These are phyloP conservation scores for Cyclostephanos tholiformis DNA, from an alignment of 108 stramenopile species.

Conservation along the genomic window DNA sequence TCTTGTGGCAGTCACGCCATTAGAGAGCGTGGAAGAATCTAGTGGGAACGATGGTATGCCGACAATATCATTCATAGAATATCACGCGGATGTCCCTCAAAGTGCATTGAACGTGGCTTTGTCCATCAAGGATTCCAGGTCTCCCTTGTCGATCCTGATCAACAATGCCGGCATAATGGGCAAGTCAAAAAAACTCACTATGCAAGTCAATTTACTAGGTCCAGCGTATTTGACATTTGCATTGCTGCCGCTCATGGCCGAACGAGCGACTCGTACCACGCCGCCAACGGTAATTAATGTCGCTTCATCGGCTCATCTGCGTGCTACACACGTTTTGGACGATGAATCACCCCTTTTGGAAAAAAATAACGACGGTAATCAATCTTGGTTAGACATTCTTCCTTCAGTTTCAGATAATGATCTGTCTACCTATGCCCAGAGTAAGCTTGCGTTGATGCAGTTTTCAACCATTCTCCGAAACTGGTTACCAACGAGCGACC, in stretches of 20 bases:
- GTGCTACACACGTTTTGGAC: slow-evolving; percentile 41
- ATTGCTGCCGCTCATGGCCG: slow-evolving; percentile 34
- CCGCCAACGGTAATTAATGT: slow-evolving; percentile 40
- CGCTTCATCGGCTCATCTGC: slow-evolving; percentile 48
- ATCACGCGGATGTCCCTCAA: slow-evolving; percentile 37
- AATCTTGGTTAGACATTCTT: slow-evolving; percentile 29
- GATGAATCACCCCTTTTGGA: slow-evolving; percentile 15
- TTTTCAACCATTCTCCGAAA: slow-evolving; percentile 42
- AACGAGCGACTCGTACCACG: not conserved
- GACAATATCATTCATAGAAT: slow-evolving; percentile 38
- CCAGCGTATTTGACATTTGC: slow-evolving; percentile 39
- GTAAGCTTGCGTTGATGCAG: slow-evolving; percentile 46
- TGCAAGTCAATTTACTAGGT: slow-evolving; percentile 45
- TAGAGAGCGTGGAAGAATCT: not conserved
- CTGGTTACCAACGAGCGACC: slow-evolving; percentile 9
- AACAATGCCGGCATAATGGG: slow-evolving; percentile 56
- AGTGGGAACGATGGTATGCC: slow-evolving; percentile 11
- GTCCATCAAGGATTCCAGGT: slow-evolving; percentile 10
- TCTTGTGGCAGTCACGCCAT: slow-evolving; percentile 6
- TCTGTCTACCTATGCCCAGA: slow-evolving; percentile 41
- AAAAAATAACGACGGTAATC: slow-evolving; percentile 6
- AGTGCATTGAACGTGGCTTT: slow-evolving; percentile 36
- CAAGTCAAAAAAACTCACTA: slow-evolving; percentile 37
- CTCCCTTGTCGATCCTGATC: slow-evolving; percentile 23
- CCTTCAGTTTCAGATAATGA: slow-evolving; percentile 30